These are phyloP conservation scores for Fagopyrum tataricum DNA, from an alignment of 148 eudicot genomes.

Conservation along the genomic window DNA sequence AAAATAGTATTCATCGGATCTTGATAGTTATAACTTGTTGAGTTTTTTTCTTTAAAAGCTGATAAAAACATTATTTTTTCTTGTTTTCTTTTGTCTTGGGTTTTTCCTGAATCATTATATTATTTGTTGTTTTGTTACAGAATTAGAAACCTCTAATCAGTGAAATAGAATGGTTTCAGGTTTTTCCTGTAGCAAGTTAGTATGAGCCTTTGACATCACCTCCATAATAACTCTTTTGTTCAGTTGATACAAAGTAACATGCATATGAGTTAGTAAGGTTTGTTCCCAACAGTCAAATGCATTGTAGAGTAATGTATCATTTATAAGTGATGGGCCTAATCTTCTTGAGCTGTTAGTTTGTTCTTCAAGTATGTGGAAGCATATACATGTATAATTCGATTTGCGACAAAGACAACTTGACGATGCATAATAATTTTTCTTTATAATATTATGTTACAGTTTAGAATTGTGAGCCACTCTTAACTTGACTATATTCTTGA, in stretches of 20 bases:
- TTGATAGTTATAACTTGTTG: neutral
- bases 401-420: neutral
- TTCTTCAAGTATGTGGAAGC: neutral
- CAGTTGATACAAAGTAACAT: neutral
- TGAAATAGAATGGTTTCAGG: too few species aligned
- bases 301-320: neutral
- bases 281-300: neutral
- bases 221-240: neutral
- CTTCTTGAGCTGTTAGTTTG: neutral
- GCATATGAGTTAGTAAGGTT: neutral
- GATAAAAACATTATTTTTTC: neutral
- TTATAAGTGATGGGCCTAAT: neutral
- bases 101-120: neutral
- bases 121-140: neutral
- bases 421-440: neutral
- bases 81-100: neutral
- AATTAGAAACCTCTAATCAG: neutral
- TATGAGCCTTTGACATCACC: too few species aligned
- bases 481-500: too few species aligned
- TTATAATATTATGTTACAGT: neutral
- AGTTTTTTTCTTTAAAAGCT: neutral
- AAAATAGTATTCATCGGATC: neutral
- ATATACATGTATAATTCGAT: neutral
- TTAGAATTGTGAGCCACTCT: neutral
- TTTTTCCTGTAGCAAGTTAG: too few species aligned